Conservation (phyloP, 208 protist genomes). For the Acanthamoeba polyphaga region DNA sequence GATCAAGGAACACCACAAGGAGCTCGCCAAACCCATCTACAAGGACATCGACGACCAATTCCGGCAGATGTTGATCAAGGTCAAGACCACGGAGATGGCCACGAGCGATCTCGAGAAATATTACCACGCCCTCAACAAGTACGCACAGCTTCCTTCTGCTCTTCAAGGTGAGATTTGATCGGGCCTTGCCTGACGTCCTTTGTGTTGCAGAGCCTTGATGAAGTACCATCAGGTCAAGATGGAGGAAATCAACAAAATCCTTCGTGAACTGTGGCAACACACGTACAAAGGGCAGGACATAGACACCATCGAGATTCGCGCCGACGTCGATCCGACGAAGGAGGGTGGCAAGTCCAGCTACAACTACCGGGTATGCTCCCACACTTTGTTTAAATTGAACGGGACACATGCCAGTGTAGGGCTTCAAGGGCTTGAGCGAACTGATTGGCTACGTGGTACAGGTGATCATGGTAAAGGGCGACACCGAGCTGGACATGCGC, state of each 20-base stretch:
- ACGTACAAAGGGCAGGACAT: conserved; percentile 97
- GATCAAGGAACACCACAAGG: conserved; percentile 28
- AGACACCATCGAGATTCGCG: conserved; percentile 96
- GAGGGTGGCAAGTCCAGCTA: conserved; percentile 88
- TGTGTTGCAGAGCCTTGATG: conserved; percentile 94
- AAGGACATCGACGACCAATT: conserved; percentile 81
- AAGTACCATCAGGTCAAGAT: conserved; percentile 99
- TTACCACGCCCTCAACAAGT: conserved; percentile 86
- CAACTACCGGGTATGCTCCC: conserved; percentile 87
- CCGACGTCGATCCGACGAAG: conserved; percentile 93
- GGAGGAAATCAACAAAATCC: conserved; percentile 98
- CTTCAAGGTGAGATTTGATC: neutral
- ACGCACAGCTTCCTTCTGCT: neutral
- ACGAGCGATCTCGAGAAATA: conserved; percentile 88
- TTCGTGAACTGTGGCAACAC: conserved; percentile 97
- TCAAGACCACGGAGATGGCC: conserved; percentile 74
- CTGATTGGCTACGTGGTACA: conserved; percentile 55
- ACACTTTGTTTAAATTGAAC: neutral
- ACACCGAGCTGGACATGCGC: conserved; percentile 98
- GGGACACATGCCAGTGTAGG: neutral
- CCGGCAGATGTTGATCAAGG: conserved; percentile 71
- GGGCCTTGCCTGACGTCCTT: neutral
- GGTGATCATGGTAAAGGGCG: conserved; percentile 97
- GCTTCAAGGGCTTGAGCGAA: neutral
- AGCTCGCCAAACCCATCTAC: conserved; percentile 79